Evolutionary conservation across 2,329 filamentous ascomycete genomes (phyloP).

Genomic region (Cercospora beticola): DNA sequence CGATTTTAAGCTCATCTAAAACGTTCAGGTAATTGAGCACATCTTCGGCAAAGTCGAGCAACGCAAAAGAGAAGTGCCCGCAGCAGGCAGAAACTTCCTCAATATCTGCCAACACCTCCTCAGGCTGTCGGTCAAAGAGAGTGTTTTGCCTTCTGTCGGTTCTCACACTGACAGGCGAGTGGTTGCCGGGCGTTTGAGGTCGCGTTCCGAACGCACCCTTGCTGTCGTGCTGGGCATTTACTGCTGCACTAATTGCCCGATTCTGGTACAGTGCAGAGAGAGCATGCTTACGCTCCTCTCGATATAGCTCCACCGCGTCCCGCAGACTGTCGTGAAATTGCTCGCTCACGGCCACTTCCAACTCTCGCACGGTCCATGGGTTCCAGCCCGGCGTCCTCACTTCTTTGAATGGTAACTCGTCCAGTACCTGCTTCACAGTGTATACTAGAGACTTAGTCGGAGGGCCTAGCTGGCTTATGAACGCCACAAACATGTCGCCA

Average conservation of each 20-base stretch:
- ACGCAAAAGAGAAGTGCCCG: constrained; percentile 90
- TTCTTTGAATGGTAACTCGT: constrained; percentile 72
- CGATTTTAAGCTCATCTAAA: constrained; percentile 76
- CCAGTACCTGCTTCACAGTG: constrained; percentile 83
- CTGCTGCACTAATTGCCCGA: constrained; percentile 63
- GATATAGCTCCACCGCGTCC: constrained; percentile 79
- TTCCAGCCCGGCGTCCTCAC: constrained; percentile 34
- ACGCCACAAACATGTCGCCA: constrained; percentile 85
- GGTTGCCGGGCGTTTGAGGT: constrained; percentile 41
- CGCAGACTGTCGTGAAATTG: constrained; percentile 77
- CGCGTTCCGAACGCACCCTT: constrained; percentile 43
- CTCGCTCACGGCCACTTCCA: constrained; percentile 69
- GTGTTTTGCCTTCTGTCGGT: constrained; percentile 17
- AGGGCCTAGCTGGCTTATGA: constrained; percentile 83
- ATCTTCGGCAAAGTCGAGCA: constrained; percentile 88
- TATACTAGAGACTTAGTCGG: constrained; percentile 96
- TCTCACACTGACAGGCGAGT: constrained; percentile 19
- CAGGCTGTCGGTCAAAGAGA: constrained; percentile 23
- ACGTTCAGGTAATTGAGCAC: constrained; percentile 79
- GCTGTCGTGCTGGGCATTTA: constrained; percentile 60
- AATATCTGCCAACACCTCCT: constrained; percentile 84
- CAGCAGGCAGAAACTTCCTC: constrained; percentile 98
- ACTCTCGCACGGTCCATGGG: constrained; percentile 50
- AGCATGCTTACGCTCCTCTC: constrained; percentile 70
- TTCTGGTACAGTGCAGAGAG: constrained; percentile 76